Percentiles rank a stretch among this genome's conserved stretches.
Evolutionary conservation across 139 green algal genomes (phyloP).

Genomic region (Chlorella sp.): DNA sequence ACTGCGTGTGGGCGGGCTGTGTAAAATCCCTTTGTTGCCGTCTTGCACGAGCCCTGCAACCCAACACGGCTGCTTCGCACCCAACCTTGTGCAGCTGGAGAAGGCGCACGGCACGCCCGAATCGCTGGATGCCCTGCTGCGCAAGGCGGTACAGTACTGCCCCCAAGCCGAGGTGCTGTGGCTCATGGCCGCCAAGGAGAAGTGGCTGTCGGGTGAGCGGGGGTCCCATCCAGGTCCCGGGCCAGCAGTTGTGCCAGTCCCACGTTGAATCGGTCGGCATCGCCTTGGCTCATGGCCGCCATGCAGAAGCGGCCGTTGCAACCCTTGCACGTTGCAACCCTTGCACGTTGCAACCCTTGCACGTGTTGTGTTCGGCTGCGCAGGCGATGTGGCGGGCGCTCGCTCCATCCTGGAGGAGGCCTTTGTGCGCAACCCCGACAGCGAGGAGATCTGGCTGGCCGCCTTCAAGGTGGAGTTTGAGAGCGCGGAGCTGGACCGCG

Average conservation of each 20-base stretch:
- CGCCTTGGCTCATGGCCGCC: no score
- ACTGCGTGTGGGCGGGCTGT: no score
- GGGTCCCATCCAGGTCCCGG: no score
- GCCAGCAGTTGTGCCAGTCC: no score
- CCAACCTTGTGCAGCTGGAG: conserved; percentile 72
- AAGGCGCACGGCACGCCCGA: conserved; percentile 82
- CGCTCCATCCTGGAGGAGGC: conserved; percentile 85
- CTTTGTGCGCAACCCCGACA: conserved; percentile 89
- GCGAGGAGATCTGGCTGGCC: conserved; percentile 96
- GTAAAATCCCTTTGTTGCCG: no score
- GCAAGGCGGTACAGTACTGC: conserved; percentile 86
- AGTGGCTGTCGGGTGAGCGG: conserved; percentile 72
- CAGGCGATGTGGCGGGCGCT: conserved; percentile 79
- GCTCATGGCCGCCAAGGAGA: conserved; percentile 98
- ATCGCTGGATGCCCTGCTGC: conserved; percentile 84
- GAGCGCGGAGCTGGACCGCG: conserved; percentile 86
- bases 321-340: no score
- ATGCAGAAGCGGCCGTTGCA: no score
- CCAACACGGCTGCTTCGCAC: no score
- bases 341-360: no score
- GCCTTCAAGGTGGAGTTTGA: conserved; percentile 99
- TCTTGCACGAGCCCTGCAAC: no score
- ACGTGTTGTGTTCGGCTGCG: neutral
- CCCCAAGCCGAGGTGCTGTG: conserved; percentile 95
- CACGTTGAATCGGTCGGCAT: no score